Evolutionary conservation across 108 stramenopile species (phyloP).

Genomic region (Pseudonitzschia pungens): DNA sequence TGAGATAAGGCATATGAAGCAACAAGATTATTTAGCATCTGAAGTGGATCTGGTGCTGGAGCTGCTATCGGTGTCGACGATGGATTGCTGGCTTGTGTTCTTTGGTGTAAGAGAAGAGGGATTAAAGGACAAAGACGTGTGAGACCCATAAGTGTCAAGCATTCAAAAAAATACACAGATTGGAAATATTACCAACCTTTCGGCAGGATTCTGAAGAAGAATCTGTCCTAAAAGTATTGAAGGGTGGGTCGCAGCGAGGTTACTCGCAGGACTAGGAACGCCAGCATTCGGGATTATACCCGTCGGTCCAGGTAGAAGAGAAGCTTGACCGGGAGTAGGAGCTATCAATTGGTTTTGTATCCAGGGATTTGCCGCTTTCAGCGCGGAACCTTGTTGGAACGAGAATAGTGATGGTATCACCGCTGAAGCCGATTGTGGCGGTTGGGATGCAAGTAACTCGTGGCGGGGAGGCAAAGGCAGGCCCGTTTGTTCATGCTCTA

Average conservation of each 20-base stretch:
- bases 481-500: conserved; percentile 58
- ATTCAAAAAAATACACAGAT: not conserved
- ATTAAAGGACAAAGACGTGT: not conserved
- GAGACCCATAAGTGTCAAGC: not conserved
- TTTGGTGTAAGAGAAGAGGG: not conserved
- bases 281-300: not conserved
- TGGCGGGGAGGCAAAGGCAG: conserved; percentile 31
- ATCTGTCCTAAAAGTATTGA: conserved; percentile 8
- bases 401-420: conserved; percentile 8
- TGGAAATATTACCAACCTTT: not conserved
- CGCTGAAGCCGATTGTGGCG: not conserved
- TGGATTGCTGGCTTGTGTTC: conserved; percentile 17
- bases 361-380: conserved; percentile 8
- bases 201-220: conserved; percentile 7
- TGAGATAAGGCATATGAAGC: conserved; percentile 38
- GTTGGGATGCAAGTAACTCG: conserved; percentile 13
- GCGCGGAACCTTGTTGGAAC: not conserved
- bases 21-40: conserved; percentile 33
- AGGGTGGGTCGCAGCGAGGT: not conserved
- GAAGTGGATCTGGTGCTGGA: conserved; percentile 3
- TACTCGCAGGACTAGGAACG: not conserved
- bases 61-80: not conserved
- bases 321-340: not conserved
- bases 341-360: not conserved
- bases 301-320: conserved; percentile 11